Percentiles rank a stretch among this genome's conserved stretches.
Evolutionary conservation across 2,329 filamentous ascomycete genomes (phyloP).

Genomic region (Cladosporium velox): DNA sequence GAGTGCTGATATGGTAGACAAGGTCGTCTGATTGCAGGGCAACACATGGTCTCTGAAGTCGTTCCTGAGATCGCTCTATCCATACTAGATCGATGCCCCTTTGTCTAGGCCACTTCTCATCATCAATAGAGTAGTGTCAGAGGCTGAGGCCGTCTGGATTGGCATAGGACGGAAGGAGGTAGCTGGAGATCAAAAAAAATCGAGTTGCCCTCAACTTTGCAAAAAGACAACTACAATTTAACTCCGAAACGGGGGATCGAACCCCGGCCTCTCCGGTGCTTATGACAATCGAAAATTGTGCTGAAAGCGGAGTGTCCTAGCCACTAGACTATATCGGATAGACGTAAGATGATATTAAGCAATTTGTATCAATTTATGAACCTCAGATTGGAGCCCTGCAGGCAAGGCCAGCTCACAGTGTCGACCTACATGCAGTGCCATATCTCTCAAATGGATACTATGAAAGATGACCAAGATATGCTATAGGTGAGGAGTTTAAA

Average conservation of each 20-base stretch:
- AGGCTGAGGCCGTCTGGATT: neutral
- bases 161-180: too few relatives aligned
- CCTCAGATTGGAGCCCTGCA: too few relatives aligned
- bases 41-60: neutral
- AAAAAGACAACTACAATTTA: neutral
- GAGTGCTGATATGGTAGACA: neutral
- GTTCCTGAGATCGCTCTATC: neutral
- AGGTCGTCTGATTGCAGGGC: neutral
- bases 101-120: neutral
- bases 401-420: too few relatives aligned
- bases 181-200: too few relatives aligned
- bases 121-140: neutral
- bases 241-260: neutral
- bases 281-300: too few relatives aligned
- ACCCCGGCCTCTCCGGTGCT: neutral
- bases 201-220: too few relatives aligned
- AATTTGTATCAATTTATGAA: too few relatives aligned
- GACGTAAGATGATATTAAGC: too few relatives aligned
- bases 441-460: too few relatives aligned
- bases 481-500: too few relatives aligned
- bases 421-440: too few relatives aligned
- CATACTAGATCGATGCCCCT: neutral
- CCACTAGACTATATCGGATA: neutral
- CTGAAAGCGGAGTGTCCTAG: neutral
- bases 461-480: too few relatives aligned